Conservation (phyloP, 2,329 filamentous ascomycete genomes). For the Aspergillus fumigatus region DNA sequence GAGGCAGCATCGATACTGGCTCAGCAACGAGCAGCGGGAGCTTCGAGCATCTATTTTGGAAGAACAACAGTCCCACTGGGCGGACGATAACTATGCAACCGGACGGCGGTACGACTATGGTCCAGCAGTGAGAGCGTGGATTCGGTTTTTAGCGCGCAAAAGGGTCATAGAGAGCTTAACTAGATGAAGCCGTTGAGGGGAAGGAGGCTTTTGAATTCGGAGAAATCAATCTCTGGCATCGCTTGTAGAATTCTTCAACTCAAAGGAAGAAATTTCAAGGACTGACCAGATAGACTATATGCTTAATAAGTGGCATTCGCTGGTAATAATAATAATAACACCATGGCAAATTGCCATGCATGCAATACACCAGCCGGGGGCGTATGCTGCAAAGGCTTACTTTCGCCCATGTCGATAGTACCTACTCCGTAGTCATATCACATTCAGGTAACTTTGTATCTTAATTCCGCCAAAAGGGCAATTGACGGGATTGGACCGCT, state of each 20-base stretch:
- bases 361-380: not conserved
- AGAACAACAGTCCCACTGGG: conserved; percentile 34
- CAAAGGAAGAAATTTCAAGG: not conserved
- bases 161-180: conserved; percentile 48
- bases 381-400: not conserved
- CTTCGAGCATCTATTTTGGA: conserved; percentile 36
- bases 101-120: conserved; percentile 59
- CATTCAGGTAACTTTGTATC: not conserved
- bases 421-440: too few species aligned
- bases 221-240: not conserved
- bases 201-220: not conserved
- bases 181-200: conserved; percentile 1
- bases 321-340: not conserved
- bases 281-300: not conserved
- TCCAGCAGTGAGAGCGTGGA: conserved; percentile 63
- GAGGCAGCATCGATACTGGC: conserved; percentile 21
- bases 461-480: not conserved
- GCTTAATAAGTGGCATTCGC: not conserved
- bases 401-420: too few species aligned
- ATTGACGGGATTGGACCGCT: not conserved
- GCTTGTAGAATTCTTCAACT: not conserved
- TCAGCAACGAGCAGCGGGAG: conserved; percentile 27
- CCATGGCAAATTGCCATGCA: not conserved
- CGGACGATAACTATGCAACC: conserved; percentile 39
- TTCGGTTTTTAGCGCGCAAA: conserved; percentile 64